These are phyloP conservation scores for Aphelidium insulamus DNA, from an alignment of 371 early-diverging fungal genomes.

Conservation along the genomic window DNA sequence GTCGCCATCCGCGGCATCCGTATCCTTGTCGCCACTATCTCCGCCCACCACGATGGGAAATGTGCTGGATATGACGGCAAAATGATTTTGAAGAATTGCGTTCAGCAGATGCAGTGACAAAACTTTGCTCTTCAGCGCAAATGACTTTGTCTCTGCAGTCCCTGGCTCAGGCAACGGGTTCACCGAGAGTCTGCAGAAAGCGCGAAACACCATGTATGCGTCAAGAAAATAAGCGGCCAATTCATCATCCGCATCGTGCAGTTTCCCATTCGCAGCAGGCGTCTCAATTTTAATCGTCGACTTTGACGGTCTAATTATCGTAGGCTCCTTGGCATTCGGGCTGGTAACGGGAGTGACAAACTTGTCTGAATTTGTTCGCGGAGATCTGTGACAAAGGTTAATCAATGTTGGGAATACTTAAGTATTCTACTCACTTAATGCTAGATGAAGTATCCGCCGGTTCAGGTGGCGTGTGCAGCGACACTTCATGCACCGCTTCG, in stretches of 20 bases:
- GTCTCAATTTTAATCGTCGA: background rate
- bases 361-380: slow-evolving; percentile 1
- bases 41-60: slow-evolving; percentile 5
- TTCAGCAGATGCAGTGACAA: slow-evolving; percentile 27
- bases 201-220: slow-evolving; percentile 68
- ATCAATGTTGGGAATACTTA: background rate
- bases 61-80: slow-evolving; percentile 19
- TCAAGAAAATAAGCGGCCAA: slow-evolving; percentile 34
- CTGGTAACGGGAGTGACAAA: slow-evolving; percentile 1
- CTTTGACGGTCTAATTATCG: slow-evolving; percentile 4
- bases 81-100: slow-evolving; percentile 31
- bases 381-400: slow-evolving; percentile 5
- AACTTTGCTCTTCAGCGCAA: slow-evolving; percentile 13
- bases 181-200: slow-evolving; percentile 81
- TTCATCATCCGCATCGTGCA: slow-evolving; percentile 4
- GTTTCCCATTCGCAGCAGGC: background rate
- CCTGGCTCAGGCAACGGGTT: slow-evolving; percentile 20
- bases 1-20: too few species aligned
- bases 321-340: slow-evolving; percentile 1
- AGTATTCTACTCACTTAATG: too few species aligned
- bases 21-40: too few species aligned
- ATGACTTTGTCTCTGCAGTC: slow-evolving; percentile 11
- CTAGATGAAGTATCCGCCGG: too few species aligned
- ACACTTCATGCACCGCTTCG: too few species aligned
- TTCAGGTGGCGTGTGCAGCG: too few species aligned